A percentile compares a stretch with the other conserved stretches of the same genome.
Conservation (phyloP, 345 rosid genomes). For the Brassica carinata region DNA sequence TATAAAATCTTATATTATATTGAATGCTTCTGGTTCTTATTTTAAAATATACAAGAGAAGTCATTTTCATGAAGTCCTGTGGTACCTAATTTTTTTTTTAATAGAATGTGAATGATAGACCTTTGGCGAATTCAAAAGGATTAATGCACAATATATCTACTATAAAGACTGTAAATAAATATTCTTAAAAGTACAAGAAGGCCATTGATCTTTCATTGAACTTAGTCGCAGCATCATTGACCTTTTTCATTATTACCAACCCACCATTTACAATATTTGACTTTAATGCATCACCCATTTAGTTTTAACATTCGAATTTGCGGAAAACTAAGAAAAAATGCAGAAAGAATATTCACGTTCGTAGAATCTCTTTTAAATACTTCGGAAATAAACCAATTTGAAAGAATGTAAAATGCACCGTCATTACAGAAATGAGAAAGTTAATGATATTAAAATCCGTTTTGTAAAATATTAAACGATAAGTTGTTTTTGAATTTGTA, state of each 20-base stretch:
- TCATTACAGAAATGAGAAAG: not conserved
- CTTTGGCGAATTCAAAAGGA: conserved; percentile 30
- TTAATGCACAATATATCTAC: not conserved
- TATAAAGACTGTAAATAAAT: not conserved
- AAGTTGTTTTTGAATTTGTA: not conserved
- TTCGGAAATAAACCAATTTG: not conserved
- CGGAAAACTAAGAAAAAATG: not conserved
- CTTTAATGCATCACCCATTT: conserved; percentile 22
- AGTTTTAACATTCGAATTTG: conserved; percentile 12
- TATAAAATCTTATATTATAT: not conserved
- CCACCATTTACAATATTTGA: conserved; percentile 31
- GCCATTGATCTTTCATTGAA: conserved; percentile 38
- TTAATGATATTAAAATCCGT: not conserved
- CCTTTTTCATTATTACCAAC: conserved; percentile 25
- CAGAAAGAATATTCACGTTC: conserved; percentile 24
- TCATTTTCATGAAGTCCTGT: conserved; percentile 26
- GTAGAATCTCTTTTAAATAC: conserved; percentile 16
- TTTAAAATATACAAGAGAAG: not conserved
- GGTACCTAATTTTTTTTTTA: not conserved
- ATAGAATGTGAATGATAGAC: conserved; percentile 14
- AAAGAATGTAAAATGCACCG: not conserved
- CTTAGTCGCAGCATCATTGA: conserved; percentile 35
- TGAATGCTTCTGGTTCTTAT: not conserved
- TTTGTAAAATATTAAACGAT: not conserved
- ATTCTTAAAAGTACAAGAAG: not conserved